phyloP scores from a whole-genome alignment of 805 yeast genomes.

The Tetrapisispora nanseiensis region DNA sequence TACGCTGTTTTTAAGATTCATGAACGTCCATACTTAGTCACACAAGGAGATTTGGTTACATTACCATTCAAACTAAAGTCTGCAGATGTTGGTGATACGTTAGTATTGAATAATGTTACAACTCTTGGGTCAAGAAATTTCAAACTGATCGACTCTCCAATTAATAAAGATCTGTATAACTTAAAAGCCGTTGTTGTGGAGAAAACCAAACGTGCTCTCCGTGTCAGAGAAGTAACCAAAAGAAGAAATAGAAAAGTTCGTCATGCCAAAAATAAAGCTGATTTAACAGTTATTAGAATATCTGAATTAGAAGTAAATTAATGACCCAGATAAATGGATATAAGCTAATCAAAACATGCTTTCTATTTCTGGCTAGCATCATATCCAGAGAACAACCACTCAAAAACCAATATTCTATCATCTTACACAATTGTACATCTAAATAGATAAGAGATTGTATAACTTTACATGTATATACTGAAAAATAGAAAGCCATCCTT shows the following conservation, averaged over 20 bases:
- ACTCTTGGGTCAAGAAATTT: slow-evolving; percentile 80
- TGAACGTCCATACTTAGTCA: slow-evolving; percentile 77
- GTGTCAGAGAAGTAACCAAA: slow-evolving; percentile 63
- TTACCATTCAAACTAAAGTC: slow-evolving; percentile 70
- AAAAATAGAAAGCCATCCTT: neutral
- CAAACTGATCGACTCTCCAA: slow-evolving; percentile 49
- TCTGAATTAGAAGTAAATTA: slow-evolving; percentile 56
- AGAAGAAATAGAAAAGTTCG: slow-evolving; percentile 70
- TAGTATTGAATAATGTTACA: slow-evolving; percentile 63
- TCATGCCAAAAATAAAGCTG: slow-evolving; percentile 57
- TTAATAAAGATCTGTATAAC: slow-evolving; percentile 44
- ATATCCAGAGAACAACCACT: neutral
- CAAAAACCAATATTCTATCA: too few relatives aligned
- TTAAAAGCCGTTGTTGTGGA: slow-evolving; percentile 77
- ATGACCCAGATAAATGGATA: too few relatives aligned
- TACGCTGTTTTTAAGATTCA: slow-evolving; percentile 80
- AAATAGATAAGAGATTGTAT: too few relatives aligned
- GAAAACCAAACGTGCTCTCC: slow-evolving; percentile 71
- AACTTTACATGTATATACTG: neutral
- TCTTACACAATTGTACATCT: too few relatives aligned
- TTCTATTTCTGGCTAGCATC: neutral
- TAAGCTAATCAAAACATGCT: too few relatives aligned
- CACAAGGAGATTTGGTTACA: slow-evolving; percentile 78
- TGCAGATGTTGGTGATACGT: slow-evolving; percentile 75
- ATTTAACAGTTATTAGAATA: slow-evolving; percentile 67